Evolutionary conservation across 305 asterid genomes (phyloP).

Genomic region (Fraxinus paxiana): DNA sequence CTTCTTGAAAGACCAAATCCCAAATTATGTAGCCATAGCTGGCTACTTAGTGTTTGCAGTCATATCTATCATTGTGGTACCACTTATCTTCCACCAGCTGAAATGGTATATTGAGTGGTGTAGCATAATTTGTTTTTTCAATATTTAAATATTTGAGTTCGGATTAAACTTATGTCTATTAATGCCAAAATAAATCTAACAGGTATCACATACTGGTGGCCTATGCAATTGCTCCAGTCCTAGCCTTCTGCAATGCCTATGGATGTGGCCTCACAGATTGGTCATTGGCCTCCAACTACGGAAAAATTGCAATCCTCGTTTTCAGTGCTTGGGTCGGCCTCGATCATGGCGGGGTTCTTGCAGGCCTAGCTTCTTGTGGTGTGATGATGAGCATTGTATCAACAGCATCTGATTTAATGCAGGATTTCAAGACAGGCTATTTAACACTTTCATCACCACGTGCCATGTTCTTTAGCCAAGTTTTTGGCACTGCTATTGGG

Average conservation of each 20-base stretch:
- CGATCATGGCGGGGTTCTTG: slow-evolving; percentile 51
- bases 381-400: slow-evolving; percentile 67
- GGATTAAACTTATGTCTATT: neutral
- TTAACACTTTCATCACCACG: slow-evolving; percentile 64
- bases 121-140: neutral
- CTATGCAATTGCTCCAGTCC: slow-evolving; percentile 44
- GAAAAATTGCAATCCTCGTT: slow-evolving; percentile 54
- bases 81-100: slow-evolving; percentile 46
- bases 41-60: slow-evolving; percentile 44
- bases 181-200: neutral
- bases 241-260: slow-evolving; percentile 72
- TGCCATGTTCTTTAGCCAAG: slow-evolving; percentile 64
- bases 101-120: slow-evolving; percentile 35
- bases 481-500: slow-evolving; percentile 55
- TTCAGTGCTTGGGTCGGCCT: slow-evolving; percentile 62
- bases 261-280: slow-evolving; percentile 71
- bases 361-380: slow-evolving; percentile 66
- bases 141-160: neutral
- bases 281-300: slow-evolving; percentile 69
- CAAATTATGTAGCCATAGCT: slow-evolving; percentile 26
- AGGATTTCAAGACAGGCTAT: slow-evolving; percentile 65
- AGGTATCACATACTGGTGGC: slow-evolving; percentile 46
- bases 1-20: slow-evolving; percentile 63
- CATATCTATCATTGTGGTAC: slow-evolving; percentile 35
- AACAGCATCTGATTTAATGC: slow-evolving; percentile 61